Base-by-base conservation (phyloP, 164 flowering plant species). In the Magnolia kwangsiensis region DNA sequence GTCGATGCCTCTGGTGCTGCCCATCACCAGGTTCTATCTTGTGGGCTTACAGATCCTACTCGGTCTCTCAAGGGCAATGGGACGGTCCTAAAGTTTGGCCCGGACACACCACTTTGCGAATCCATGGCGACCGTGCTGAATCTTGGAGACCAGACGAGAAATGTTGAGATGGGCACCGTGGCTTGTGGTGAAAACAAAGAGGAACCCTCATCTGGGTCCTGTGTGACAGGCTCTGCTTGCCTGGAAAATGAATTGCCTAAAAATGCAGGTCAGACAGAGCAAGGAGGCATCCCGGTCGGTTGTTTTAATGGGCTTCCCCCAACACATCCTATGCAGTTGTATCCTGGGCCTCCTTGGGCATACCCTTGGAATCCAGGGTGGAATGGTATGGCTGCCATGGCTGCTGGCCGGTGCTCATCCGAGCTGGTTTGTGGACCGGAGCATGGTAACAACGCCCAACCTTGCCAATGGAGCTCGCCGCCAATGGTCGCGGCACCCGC, bases 401-500 rank as follows among this genome's bases (percentile, higher is more conserved):
- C 67, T 1, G 63, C 51, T 8, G 80, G 77, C 50, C 73, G 80
- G 50, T 58, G 79, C 79, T 69, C 82, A 14, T 77, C 81, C 73
- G 83, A 77, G 50, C 58, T 70, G 19, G 68, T 71, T 73, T 75
- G 50, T 67, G 71, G 66, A 16, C 75, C 80, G n/a, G 78, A 83
- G 59, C 51, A 68, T 51, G 76, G 72, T 51, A 83, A 64, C 71
- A 67, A 80, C 18, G 8, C 29, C 1, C 74, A 49, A 74, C 80
- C 79, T 14, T 82, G 79, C 69, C 92, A 85, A 20, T 89, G 89
- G 90, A 82, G 75, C 72, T 10, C 87, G 61, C 78, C 78, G n/a
- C 81, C 69, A 86, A 51, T 58, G 75, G 69, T 18, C 2, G 77
- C 37, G 5, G 79, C 84, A 59, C 85, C 83, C 14, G 80, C 83